These are phyloP conservation scores for Phylloporus scabripes DNA, from an alignment of 768 basidiomycete species.

Conservation along the genomic window DNA sequence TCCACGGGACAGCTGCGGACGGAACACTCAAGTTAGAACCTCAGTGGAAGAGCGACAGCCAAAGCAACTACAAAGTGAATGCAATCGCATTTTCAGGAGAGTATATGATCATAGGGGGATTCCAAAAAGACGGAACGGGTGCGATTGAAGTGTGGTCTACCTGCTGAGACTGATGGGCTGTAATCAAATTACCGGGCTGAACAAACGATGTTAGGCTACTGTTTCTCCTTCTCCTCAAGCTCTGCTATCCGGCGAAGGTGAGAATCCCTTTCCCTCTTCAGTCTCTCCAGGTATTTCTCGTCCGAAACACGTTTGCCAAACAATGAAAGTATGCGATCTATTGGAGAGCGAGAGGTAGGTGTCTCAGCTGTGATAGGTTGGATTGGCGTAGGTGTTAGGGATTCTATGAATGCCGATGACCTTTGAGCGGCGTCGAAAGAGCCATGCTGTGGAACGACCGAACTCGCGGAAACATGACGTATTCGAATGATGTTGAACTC, in stretches of 20 bases:
- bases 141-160: conserved; percentile 55
- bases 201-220: not conserved
- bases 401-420: not conserved
- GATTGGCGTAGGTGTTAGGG: conserved; percentile 2
- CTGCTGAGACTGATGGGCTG: conserved; percentile 1
- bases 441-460: not conserved
- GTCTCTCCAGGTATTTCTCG: conserved; percentile 60
- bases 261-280: conserved; percentile 52
- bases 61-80: conserved; percentile 58
- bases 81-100: conserved; percentile 45
- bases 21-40: conserved; percentile 39
- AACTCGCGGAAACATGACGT: conserved; percentile 42
- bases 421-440: not conserved
- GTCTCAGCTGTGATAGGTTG: conserved; percentile 13
- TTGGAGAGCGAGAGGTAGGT: conserved; percentile 13
- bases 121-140: conserved; percentile 53
- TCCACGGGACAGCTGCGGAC: conserved; percentile 36
- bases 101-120: conserved; percentile 56
- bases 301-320: conserved; percentile 50
- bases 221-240: conserved; percentile 39
- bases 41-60: conserved; percentile 43
- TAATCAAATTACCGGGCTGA: not conserved
- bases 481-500: conserved; percentile 59
- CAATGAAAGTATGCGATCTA: conserved; percentile 34
- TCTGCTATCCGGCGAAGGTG: conserved; percentile 54